Evolutionary conservation across 192 early-diverging fungal genomes (phyloP), one percentile per base, ranked within the genome.

Genomic region (Linnemannia exigua): DNA sequence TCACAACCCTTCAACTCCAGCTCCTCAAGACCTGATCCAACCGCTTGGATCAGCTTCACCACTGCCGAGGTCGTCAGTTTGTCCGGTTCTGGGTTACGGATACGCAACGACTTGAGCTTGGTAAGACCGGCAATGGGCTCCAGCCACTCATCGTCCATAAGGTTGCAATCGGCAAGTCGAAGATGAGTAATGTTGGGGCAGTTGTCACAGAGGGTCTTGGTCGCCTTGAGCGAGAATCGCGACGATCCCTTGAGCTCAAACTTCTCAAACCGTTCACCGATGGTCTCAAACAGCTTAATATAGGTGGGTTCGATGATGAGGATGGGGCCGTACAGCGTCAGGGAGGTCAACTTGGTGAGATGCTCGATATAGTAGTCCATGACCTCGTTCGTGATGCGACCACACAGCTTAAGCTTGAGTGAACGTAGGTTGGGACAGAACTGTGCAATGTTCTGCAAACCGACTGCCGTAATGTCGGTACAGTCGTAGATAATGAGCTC

Each of bases 401-500:
- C 97, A 73, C 96, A 97, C 74, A 92, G 91, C 51, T 91, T 91
- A 46, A 98, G 89, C 37, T 94, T 88, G 50, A 98, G 88, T 0
- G 79, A 75, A 48, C 89, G 88, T 11, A 96, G 79, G 33, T 82
- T 87, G 19, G 95, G 94, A 66, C 92, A 94, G 70, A 93, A 87
- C n/a, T 90, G 77, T 0, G 93, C 84, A 50, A 98, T 90, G 54
- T 91, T 87, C n/a, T 84, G 78, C 6, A 97, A 82, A 1, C 90
- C 91, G 7, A 61, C 44, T 0, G 89, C 89, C 20, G 87, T 81
- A 33, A 98, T 89, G 76, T 92, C 86, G 19, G 96, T 95, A 77
- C 96, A 96, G 68, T 98, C 97, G 87, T 95, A 96, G 22, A 98
- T 89, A 3, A 89, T 77, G 8, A 98, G 69, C 11, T 91, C 76